A percentile compares a stretch with the other conserved stretches of the same genome.
These are phyloP conservation scores for Sporobolomyces phaffii DNA, from an alignment of 768 basidiomycete genomes.

Conservation along the genomic window DNA sequence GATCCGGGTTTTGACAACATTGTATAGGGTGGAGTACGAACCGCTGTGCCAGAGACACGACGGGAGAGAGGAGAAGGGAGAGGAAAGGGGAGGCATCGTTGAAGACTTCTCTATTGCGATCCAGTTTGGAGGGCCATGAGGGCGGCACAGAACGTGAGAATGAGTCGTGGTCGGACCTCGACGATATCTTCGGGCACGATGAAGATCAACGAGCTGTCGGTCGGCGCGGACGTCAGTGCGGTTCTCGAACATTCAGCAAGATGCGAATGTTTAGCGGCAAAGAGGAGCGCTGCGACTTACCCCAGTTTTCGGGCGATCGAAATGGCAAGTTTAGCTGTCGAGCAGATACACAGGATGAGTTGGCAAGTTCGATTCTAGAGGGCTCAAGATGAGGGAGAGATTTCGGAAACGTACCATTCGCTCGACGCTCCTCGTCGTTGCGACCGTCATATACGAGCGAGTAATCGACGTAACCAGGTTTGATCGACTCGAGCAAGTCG, in stretches of 20 bases:
- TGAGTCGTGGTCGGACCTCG: conserved; percentile 81
- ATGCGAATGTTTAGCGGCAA: too few relatives aligned
- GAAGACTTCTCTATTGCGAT: not conserved
- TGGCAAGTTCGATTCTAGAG: too few relatives aligned
- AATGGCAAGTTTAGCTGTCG: conserved; percentile 84
- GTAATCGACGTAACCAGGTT: conserved; percentile 93
- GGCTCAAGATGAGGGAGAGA: too few relatives aligned
- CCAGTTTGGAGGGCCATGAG: conserved; percentile 46
- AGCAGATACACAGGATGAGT: too few relatives aligned
- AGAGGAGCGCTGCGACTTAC: too few relatives aligned
- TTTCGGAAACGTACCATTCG: conserved; percentile 64
- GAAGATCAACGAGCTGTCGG: conserved; percentile 83
- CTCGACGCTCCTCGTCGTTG: conserved; percentile 77
- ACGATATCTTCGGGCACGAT: conserved; percentile 95
- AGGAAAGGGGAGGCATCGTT: not conserved
- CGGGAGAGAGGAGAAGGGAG: not conserved
- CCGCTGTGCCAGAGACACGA: too few relatives aligned
- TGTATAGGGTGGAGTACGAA: too few relatives aligned
- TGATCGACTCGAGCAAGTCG: conserved; percentile 80
- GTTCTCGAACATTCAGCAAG: too few relatives aligned
- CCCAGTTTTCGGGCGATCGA: conserved; percentile 95
- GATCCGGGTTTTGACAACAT: too few relatives aligned
- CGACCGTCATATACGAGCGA: conserved; percentile 57
- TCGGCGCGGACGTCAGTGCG: conserved; percentile 46
- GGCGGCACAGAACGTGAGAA: conserved; percentile 91